Evolutionary conservation across 176 grass and related monocot species (phyloP).

Genomic region (Lolium perenne): DNA sequence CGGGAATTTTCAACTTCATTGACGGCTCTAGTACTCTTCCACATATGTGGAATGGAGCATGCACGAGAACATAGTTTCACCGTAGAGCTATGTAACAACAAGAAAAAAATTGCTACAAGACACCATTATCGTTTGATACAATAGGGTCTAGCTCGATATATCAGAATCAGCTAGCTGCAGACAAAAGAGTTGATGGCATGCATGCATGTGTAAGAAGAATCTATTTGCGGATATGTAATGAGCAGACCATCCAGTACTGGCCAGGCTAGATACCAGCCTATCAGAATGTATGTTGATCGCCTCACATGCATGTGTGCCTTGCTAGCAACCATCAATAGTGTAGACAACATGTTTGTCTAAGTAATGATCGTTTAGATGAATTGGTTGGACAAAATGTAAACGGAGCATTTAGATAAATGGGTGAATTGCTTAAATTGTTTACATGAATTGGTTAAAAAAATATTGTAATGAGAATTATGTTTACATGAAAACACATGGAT

Average conservation of each 20-base stretch:
- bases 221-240: background rate
- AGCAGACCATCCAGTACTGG: background rate
- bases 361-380: too few relatives aligned
- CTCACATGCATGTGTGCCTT: background rate
- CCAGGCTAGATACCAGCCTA: background rate
- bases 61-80: background rate
- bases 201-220: background rate
- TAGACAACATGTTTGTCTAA: too few relatives aligned
- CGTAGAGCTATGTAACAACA: background rate
- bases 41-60: too few relatives aligned
- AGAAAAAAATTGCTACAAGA: too few relatives aligned
- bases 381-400: too few relatives aligned
- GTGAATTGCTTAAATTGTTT: too few relatives aligned
- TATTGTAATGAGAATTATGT: too few relatives aligned
- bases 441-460: background rate
- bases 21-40: background rate
- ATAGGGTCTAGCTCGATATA: background rate
- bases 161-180: background rate
- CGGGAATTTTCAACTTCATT: background rate
- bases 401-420: too few relatives aligned
- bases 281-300: slow-evolving; percentile 18
- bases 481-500: too few relatives aligned
- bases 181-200: background rate
- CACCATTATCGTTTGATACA: too few relatives aligned
- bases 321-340: too few relatives aligned